A percentile compares a stretch with the other conserved stretches of the same genome.
phyloP scores from a whole-genome alignment of 2,329 filamentous ascomycete genomes.

The Trichoderma asperellum region DNA sequence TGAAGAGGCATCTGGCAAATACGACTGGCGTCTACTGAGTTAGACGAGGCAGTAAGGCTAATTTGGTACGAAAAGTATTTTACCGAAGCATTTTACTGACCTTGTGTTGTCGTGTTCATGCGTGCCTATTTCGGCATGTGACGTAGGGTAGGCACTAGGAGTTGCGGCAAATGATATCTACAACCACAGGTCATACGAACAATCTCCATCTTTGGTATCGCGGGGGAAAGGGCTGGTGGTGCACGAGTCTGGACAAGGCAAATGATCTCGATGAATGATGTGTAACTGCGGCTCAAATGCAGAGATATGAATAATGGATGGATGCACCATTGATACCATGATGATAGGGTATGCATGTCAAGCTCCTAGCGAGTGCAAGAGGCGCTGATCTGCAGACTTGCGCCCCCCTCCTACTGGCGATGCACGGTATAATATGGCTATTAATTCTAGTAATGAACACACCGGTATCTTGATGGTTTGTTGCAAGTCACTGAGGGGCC shows the following conservation, averaged over 20 bases:
- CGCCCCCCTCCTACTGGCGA: neutral
- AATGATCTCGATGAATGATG: slow-evolving; percentile 5
- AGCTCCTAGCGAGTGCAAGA: neutral
- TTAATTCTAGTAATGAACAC: neutral
- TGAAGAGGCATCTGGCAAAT: neutral
- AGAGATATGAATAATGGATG: neutral
- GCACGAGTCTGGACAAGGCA: neutral
- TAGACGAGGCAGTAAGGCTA: neutral
- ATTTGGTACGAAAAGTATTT: neutral
- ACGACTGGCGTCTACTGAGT: neutral
- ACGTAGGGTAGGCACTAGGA: neutral
- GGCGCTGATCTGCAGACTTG: neutral
- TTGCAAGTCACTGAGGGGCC: neutral
- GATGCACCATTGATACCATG: neutral
- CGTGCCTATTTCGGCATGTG: neutral
- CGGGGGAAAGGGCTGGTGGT: slow-evolving; percentile 10
- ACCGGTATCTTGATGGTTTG: neutral
- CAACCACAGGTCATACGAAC: neutral
- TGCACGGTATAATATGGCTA: neutral
- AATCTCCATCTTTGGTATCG: neutral
- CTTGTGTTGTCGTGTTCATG: neutral
- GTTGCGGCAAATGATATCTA: neutral
- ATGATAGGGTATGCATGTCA: neutral
- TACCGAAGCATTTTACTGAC: neutral
- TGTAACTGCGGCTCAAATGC: neutral